phyloP scores from a whole-genome alignment of 108 stramenopile species.

The Hondaea fermentalgiana region DNA sequence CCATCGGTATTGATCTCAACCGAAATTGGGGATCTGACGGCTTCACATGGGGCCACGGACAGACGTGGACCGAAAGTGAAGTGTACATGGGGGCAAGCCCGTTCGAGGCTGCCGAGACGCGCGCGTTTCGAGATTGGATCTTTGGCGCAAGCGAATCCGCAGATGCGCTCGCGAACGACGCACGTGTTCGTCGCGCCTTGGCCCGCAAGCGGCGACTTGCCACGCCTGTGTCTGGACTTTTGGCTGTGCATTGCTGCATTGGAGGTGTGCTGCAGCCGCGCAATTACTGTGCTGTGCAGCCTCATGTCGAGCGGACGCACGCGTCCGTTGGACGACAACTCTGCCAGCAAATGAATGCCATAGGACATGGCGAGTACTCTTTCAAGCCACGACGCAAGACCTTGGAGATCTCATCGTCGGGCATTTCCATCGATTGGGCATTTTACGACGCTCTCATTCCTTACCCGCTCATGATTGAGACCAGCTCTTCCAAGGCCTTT shows the following conservation, averaged over 20 bases:
- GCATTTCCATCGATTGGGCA: slow-evolving; percentile 9
- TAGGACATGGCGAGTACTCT: slow-evolving; percentile 4
- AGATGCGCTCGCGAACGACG: neutral
- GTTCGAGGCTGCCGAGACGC: neutral
- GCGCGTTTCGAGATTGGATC: neutral
- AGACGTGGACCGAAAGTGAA: neutral
- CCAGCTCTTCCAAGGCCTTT: neutral
- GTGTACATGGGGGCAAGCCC: neutral
- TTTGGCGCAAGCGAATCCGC: neutral
- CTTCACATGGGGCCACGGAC: slow-evolving; percentile 11
- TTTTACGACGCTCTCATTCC: slow-evolving; percentile 10
- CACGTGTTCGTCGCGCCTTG: neutral
- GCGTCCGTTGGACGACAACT: neutral
- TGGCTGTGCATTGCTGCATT: slow-evolving; percentile 9
- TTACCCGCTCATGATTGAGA: slow-evolving; percentile 7
- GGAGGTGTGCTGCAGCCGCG: slow-evolving; percentile 3
- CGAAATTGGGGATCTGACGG: neutral
- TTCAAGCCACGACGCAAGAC: slow-evolving; percentile 1
- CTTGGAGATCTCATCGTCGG: neutral
- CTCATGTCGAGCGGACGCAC: neutral
- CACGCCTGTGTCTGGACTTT: neutral
- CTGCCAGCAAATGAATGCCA: neutral
- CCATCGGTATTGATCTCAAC: slow-evolving; percentile 5
- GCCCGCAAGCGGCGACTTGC: neutral
- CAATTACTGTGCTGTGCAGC: neutral